Percentiles rank a stretch among this genome's conserved stretches.
Conservation (phyloP, 1,284 basidiomycete species). For the Apiotrichum veenhuisii region DNA sequence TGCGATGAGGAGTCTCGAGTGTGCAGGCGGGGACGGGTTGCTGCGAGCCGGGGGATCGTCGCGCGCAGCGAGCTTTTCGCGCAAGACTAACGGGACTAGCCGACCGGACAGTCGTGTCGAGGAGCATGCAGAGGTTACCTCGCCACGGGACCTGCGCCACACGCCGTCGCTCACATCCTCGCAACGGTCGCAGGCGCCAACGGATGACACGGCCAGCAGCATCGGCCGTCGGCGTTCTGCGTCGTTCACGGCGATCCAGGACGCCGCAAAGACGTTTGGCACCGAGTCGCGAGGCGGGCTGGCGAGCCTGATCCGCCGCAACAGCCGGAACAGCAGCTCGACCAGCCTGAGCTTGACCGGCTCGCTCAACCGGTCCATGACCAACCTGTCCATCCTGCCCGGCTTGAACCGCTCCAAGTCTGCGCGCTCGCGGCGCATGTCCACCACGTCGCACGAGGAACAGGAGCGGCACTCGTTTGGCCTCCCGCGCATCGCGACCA, state of each 20-base stretch:
- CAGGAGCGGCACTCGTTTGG: slow-evolving; percentile 36
- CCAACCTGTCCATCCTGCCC: not conserved
- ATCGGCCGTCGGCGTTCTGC: slow-evolving; percentile 6
- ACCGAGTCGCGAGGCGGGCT: not conserved
- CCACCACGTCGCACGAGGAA: not conserved
- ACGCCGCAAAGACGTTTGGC: not conserved
- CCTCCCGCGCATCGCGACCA: slow-evolving; percentile 32
- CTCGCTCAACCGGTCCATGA: not conserved
- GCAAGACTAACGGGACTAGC: not conserved
- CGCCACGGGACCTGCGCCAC: slow-evolving; percentile 5
- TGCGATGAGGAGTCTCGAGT: slow-evolving; percentile 3
- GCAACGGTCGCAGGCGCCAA: slow-evolving; percentile 3
- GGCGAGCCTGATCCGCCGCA: slow-evolving; percentile 3
- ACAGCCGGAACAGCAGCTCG: not conserved
- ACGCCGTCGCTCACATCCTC: slow-evolving; percentile 3
- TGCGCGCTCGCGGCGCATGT: slow-evolving; percentile 3
- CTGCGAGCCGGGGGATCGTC: not conserved
- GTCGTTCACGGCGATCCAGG: slow-evolving; percentile 6
- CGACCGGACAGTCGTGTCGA: not conserved
- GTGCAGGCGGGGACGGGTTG: slow-evolving; percentile 8
- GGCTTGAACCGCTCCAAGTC: not conserved
- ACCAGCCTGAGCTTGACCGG: not conserved
- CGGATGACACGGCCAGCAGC: not conserved
- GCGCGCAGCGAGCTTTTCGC: not conserved
- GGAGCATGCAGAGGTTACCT: not conserved